Conservation (phyloP, 2,329 filamentous ascomycete genomes). For the Paramyrothecium roridum region DNA sequence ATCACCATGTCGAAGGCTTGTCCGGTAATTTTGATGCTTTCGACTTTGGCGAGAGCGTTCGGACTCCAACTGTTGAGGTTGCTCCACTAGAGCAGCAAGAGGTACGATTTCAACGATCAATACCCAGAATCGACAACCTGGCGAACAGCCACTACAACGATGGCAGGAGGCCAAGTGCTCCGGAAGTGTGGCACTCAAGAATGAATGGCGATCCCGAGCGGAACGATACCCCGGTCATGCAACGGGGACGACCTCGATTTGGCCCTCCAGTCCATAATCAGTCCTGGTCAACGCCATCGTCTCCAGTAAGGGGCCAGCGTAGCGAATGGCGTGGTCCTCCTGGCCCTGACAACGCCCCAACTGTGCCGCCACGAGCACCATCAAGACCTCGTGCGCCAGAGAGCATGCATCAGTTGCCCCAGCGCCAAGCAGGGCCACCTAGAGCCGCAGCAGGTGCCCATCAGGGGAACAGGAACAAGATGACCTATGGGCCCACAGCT, state of each 20-base stretch:
- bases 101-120: background rate
- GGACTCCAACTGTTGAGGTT: slow-evolving; percentile 4
- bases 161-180: background rate
- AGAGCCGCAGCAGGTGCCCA: slow-evolving; percentile 3
- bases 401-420: background rate
- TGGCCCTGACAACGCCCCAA: background rate
- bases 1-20: slow-evolving; percentile 25
- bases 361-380: background rate
- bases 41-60: slow-evolving; percentile 31
- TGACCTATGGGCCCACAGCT: background rate
- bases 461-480: background rate
- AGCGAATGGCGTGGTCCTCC: background rate
- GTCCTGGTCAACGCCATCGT: background rate
- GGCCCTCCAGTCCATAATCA: background rate
- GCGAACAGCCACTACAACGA: background rate
- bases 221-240: background rate
- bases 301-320: background rate
- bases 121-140: background rate
- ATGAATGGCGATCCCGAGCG: background rate
- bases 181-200: background rate
- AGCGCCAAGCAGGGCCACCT: slow-evolving; percentile 1
- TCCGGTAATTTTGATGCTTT: slow-evolving; percentile 34
- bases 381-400: slow-evolving; percentile 1
- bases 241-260: background rate
- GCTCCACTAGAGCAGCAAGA: background rate